phyloP scores from a whole-genome alignment of 78 protist genomes.

The Paulinella micropora region DNA sequence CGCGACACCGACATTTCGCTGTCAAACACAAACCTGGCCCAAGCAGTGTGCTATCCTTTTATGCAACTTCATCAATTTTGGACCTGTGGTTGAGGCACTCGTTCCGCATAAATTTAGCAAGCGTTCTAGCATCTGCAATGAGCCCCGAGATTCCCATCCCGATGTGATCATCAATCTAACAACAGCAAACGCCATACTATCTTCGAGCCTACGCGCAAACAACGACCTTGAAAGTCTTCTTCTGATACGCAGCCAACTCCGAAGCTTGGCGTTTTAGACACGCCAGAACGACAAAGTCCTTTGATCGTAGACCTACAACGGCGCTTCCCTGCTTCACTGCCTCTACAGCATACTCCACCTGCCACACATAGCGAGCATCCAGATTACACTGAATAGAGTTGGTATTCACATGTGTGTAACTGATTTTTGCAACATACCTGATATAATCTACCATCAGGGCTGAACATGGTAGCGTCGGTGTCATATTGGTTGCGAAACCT shows the following conservation, averaged over 20 bases:
- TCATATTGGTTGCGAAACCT: slow-evolving; percentile 37
- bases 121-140: slow-evolving; percentile 48
- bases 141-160: slow-evolving; percentile 84
- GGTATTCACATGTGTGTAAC: too few species aligned
- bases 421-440: too few species aligned
- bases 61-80: too few species aligned
- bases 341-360: slow-evolving; percentile 90
- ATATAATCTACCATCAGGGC: slow-evolving; percentile 25
- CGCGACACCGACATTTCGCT: slow-evolving; percentile 45
- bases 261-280: slow-evolving; percentile 45
- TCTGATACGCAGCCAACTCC: slow-evolving; percentile 74
- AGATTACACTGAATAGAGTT: too few species aligned
- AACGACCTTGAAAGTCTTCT: slow-evolving; percentile 63
- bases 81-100: slow-evolving; percentile 62
- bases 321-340: slow-evolving; percentile 88
- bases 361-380: slow-evolving; percentile 75
- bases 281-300: slow-evolving; percentile 11
- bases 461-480: slow-evolving; percentile 54
- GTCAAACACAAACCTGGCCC: slow-evolving; percentile 59
- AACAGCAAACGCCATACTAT: too few species aligned
- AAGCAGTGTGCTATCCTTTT: too few species aligned
- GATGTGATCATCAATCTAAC: slow-evolving; percentile 66
- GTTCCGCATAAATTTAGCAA: slow-evolving; percentile 50
- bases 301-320: slow-evolving; percentile 50
- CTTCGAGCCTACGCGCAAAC: too few species aligned